Base-by-base conservation (phyloP, 2,329 filamentous ascomycete genomes). In the Diaporthe vexans region DNA sequence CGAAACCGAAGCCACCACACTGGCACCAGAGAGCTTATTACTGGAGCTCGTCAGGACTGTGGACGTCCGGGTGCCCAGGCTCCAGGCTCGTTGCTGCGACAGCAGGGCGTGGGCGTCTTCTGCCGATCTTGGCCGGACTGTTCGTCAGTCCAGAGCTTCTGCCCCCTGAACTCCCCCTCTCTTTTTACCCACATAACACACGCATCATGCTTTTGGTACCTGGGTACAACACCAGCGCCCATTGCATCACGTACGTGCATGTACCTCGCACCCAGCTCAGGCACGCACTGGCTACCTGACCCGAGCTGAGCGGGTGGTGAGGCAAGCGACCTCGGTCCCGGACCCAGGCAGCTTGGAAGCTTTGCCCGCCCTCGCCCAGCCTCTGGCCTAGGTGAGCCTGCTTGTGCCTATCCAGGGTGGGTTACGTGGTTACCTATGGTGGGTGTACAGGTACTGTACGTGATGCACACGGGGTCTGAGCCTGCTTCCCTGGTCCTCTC, bases 81-180 rank as follows among this genome's bases (percentile, higher is more conserved):
- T 19, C 59, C 48, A 29, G 57, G 35, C 40, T 43, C 5, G 40
- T 43, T 24, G n/a, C 29, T 52, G 46, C 63, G 19, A 67, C 63
- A 68, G 48, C 33, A 54, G 48, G 33, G 63, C 63, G 33, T 51
- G 63, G 63, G 63, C 63, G n/a, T n/a, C 21, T 26, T 67, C 63
- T 68, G 63, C 63, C 63, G 63, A 68, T 68, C 63, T 54, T 68
- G 63, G 63, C 63, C 48, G 48, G 63, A 40, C 63, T 68, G 48
- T 54, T 26, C 11, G 40, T 48, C 40, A 65, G 40, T 46, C 29
- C 63, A 67, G 63, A 51, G 63, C 46, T 26, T 37, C 48, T 13
- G 24, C 33, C 63, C 63, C 63, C 48, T 52, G 33, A 54, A 26
- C 1, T 0, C 29, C 46, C 46, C 24, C 63, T 40, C 61, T 35